Percentiles rank a stretch among this genome's conserved stretches.
Conservation (phyloP, 2,329 filamentous ascomycete genomes). For the Calonectria honghensis region DNA sequence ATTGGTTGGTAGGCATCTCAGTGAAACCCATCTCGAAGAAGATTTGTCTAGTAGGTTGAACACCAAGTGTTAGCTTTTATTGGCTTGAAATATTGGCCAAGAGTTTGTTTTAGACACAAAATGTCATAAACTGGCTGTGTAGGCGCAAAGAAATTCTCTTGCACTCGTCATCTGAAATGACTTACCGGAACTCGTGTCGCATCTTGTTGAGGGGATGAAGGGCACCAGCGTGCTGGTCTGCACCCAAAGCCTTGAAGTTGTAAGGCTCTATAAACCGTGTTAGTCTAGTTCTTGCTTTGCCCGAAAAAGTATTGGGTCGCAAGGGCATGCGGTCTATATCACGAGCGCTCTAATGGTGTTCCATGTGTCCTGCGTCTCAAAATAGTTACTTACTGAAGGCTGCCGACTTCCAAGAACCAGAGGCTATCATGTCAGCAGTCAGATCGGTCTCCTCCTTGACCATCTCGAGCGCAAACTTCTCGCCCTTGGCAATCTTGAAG, state of each 20-base stretch:
- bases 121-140: not conserved
- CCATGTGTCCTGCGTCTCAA: constrained; percentile 72
- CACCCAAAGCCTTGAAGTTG: constrained; percentile 83
- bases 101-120: not conserved
- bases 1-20: constrained; percentile 97
- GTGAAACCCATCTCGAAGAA: constrained; percentile 99
- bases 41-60: constrained; percentile 74
- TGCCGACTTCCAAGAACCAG: constrained; percentile 92
- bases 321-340: no score
- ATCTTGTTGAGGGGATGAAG: constrained; percentile 91
- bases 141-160: not conserved
- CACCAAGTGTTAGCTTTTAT: constrained; percentile 5
- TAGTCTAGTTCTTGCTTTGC: constrained; percentile 4
- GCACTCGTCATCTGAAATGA: not conserved
- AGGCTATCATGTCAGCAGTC: constrained; percentile 92
- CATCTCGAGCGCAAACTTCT: constrained; percentile 92
- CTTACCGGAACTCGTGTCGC: constrained; percentile 87
- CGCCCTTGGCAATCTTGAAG: constrained; percentile 89
- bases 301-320: not conserved
- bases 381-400: constrained; percentile 80
- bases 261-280: constrained; percentile 70
- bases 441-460: constrained; percentile 96
- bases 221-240: constrained; percentile 77
- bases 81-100: not conserved
- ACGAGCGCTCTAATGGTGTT: no score